Percentiles rank a stretch among this genome's conserved stretches.
Conservation (phyloP, 495 filamentous ascomycete species). For the Chaetomium tenue region DNA sequence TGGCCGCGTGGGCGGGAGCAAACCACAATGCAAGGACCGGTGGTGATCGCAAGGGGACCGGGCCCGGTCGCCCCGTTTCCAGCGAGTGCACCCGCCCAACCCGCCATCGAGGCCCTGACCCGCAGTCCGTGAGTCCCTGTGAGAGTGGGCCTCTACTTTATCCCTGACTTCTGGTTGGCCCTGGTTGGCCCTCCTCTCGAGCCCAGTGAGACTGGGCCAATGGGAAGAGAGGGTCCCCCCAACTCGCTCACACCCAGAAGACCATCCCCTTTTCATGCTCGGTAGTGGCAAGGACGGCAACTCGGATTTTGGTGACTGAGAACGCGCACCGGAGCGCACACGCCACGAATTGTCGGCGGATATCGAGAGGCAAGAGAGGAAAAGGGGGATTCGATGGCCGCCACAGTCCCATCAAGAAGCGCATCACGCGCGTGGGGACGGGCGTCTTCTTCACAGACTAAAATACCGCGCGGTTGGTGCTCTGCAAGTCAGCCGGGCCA, state of each 20-base stretch:
- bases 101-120: conserved; percentile 10
- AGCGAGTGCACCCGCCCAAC: conserved; percentile 2
- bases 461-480: conserved; percentile 16
- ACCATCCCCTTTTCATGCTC: conserved; percentile 6
- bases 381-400: neutral
- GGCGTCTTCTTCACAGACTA: neutral
- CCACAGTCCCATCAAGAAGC: neutral
- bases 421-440: neutral
- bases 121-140: conserved; percentile 8
- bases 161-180: conserved; percentile 23
- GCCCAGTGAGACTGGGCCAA: conserved; percentile 16
- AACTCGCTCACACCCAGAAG: neutral
- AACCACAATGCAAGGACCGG: conserved; percentile 13
- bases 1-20: conserved; percentile 13
- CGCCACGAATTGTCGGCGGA: neutral
- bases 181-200: conserved; percentile 22
- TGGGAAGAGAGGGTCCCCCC: neutral
- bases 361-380: neutral
- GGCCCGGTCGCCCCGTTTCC: conserved; percentile 23
- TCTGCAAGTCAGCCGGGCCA: neutral
- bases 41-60: conserved; percentile 20
- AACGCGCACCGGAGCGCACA: no score
- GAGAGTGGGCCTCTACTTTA: conserved; percentile 17
- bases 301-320: neutral
- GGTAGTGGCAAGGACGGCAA: conserved; percentile 12